Evolutionary conservation across 1,139 yeast species (phyloP).

Genomic region (Candida freyschussii): DNA sequence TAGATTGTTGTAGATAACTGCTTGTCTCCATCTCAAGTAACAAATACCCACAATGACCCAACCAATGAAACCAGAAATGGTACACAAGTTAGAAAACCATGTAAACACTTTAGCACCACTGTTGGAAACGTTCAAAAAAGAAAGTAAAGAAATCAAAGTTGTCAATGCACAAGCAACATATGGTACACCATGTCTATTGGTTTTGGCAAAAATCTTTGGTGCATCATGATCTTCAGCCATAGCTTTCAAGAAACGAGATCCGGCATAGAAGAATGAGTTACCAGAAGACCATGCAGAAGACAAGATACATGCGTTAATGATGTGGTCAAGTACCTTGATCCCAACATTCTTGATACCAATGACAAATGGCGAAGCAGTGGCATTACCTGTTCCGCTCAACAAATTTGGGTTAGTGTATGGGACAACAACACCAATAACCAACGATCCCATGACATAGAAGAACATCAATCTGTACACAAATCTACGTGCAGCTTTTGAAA

Average conservation of each 20-base stretch:
- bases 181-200: constrained; percentile 52
- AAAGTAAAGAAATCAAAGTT: constrained; percentile 25
- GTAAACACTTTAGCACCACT: constrained; percentile 53
- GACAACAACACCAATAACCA: constrained; percentile 52
- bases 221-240: constrained; percentile 44
- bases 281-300: constrained; percentile 71
- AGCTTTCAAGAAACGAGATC: constrained; percentile 32
- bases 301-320: constrained; percentile 63
- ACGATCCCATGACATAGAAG: constrained; percentile 63
- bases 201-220: constrained; percentile 38
- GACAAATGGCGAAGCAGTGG: constrained; percentile 73
- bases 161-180: constrained; percentile 37
- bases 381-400: constrained; percentile 40
- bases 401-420: constrained; percentile 38
- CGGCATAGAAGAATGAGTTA: constrained; percentile 29
- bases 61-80: constrained; percentile 67
- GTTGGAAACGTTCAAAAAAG: constrained; percentile 46
- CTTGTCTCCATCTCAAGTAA: constrained; percentile 56
- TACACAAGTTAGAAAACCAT: constrained; percentile 64
- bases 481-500: constrained; percentile 68
- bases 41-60: constrained; percentile 54
- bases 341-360: constrained; percentile 58
- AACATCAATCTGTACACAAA: constrained; percentile 67
- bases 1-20: constrained; percentile 42
- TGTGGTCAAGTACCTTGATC: constrained; percentile 55